Base-by-base conservation (phyloP, 2,329 filamentous ascomycete genomes). In the Anthostomella pinea region DNA sequence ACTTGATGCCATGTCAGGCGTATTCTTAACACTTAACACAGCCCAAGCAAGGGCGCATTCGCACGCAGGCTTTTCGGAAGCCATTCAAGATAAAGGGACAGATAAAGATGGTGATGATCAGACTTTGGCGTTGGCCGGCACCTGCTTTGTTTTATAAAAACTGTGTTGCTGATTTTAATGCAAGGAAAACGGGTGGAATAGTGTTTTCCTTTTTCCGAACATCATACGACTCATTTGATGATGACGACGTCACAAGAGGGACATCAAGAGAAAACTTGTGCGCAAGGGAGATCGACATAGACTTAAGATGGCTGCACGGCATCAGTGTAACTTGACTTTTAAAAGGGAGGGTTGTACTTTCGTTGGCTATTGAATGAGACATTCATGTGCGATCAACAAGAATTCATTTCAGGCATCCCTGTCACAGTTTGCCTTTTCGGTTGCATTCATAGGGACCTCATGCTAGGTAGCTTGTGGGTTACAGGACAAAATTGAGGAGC, bases 211-310 rank as follows among this genome's bases (percentile, higher is more conserved):
- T 15, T 39, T 33, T 41, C 26, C 35, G 38, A 37, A 23, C 40
- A 38, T 38, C 32, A 36, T 38, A 58, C 45, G 52, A 59, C 47
- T 53, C 46, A 53, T 39, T 53, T 53, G 47, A 52, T 56, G 46
- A 55, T 42, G 50, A 59, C 45, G 46, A 56, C 46, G 52, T 53
- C 51, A 59, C 56, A 51, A 56, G 51, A 57, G 41, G 47, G 47
- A 52, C 37, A 52, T 33, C 39, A 58, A 57, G 56, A 57, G 46
- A 58, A 57, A 57, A 58, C 35, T 48, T 49, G 36, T 46, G 44
- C 40, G 51, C 45, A 41, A 45, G 41, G 47, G 48, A 56, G 49
- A 49, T 41, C 40, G 41, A 50, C 41, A 59, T 60, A 60, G 57
- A 60, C 51, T 30, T 49, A 46, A 45, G 38, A 46, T 43, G 39